Base-by-base conservation (phyloP, 352 stramenopile species). In the Globisporangium sylvaticum region DNA sequence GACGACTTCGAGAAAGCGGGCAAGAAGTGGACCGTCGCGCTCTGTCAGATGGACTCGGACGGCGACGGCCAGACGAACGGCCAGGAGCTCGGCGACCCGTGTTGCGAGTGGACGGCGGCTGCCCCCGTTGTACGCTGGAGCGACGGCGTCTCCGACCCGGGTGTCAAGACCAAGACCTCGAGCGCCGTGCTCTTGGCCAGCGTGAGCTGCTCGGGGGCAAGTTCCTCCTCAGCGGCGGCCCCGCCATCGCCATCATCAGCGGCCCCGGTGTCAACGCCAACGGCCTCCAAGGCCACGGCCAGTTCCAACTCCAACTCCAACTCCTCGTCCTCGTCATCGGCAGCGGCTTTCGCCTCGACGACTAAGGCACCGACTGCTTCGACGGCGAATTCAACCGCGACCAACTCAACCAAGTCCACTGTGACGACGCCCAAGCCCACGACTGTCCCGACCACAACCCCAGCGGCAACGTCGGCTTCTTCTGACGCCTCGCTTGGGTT, bases 31-130 rank as follows among this genome's bases (percentile, higher is more conserved):
- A 84, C 73, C 1, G 42, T 44, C 5, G 60, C 48, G 10, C 58
- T 84, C 56, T 84, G 77, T 31, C 42, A 72, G 32, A 62, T 56
- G 20, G 76, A 83, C 67, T 76, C 72, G 34, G 72, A 78, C 25
- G 69, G 69, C 42, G 81, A 89, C 65, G 80, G 78, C 8, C 64
- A 73, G 34, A 87, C 75, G 42, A 89, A 89, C 64, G 81, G 81
- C 10, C 53, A 86, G 55, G 81, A 89, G 64, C 73, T 89, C 14
- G 81, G 81, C 7, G 81, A 89, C 52, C 81, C 81, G 25, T 71
- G 74, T 62, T 90, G 81, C 52, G 60, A 60, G 31, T 84, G 70
- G 69, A 58, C 58, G 6, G 22, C 50, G 24, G 52, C 52, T 0
- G 39, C 37, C 27, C 68, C 50, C n/a, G 14, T 37, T 3, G 56